Evolutionary conservation across 805 yeast genomes (phyloP).

Genomic region (Kurtzmaniella fragi): DNA sequence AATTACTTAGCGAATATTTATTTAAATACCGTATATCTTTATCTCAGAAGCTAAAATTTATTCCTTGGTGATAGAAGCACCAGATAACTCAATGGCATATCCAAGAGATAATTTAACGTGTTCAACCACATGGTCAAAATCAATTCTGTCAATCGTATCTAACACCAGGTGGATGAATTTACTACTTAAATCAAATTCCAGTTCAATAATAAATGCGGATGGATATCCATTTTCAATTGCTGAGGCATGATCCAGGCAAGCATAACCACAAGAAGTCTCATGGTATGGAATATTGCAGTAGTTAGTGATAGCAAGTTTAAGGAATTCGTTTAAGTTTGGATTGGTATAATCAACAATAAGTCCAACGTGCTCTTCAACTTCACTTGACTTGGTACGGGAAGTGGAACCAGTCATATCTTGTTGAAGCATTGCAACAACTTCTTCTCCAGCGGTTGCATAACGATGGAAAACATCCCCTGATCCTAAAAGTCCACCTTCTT

Average conservation of each 20-base stretch:
- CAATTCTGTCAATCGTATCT: constrained; percentile 80
- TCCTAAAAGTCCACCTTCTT: constrained; percentile 88
- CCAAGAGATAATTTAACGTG: constrained; percentile 77
- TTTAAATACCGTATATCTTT: too few relatives aligned
- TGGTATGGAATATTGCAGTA: constrained; percentile 67
- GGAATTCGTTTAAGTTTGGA: constrained; percentile 48
- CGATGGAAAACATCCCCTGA: constrained; percentile 69
- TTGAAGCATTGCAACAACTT: constrained; percentile 80
- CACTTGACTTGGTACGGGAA: constrained; percentile 43
- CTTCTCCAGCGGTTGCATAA: constrained; percentile 40
- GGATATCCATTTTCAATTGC: constrained; percentile 84
- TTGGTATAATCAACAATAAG: constrained; percentile 69
- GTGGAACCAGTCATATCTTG: constrained; percentile 93
- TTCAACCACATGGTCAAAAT: constrained; percentile 73
- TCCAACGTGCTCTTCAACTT: constrained; percentile 67
- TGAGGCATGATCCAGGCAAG: constrained; percentile 90
- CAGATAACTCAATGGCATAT: constrained; percentile 63
- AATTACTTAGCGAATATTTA: too few relatives aligned
- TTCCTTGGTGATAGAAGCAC: constrained; percentile 12
- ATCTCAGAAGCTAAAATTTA: too few relatives aligned
- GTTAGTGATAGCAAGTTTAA: constrained; percentile 53
- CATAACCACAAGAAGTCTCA: constrained; percentile 83
- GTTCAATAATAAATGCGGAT: constrained; percentile 75
- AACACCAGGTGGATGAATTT: constrained; percentile 69
- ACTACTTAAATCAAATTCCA: constrained; percentile 58